A percentile compares a stretch with the other conserved stretches of the same genome.
phyloP scores from a whole-genome alignment of 1,284 basidiomycete genomes.

The Marasmius sp. region DNA sequence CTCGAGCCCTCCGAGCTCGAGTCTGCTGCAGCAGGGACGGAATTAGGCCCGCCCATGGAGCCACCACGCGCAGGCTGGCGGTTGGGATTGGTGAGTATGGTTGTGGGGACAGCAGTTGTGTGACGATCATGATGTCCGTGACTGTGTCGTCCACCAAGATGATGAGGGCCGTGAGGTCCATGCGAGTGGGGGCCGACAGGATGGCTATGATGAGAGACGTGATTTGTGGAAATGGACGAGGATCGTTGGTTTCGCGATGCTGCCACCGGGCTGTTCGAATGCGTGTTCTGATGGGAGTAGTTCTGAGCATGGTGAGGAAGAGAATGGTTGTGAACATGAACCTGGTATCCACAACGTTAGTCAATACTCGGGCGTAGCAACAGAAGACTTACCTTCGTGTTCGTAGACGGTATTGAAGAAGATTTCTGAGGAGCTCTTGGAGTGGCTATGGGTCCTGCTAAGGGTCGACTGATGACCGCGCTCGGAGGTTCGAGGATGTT shows the following conservation, averaged over 20 bases:
- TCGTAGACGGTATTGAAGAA: conserved; percentile 10
- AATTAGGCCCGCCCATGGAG: not conserved
- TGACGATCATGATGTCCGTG: conserved; percentile 16
- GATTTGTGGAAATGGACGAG: not conserved
- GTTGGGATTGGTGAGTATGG: conserved; percentile 28
- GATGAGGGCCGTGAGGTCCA: conserved; percentile 12
- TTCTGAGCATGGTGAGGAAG: not conserved
- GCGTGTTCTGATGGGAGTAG: not conserved
- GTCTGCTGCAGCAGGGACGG: conserved; percentile 7
- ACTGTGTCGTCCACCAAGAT: conserved; percentile 13
- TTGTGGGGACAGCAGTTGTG: conserved; percentile 2
- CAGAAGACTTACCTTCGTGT: not conserved
- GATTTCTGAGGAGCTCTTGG: conserved; percentile 26
- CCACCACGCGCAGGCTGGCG: conserved; percentile 25
- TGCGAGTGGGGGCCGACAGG: conserved; percentile 9
- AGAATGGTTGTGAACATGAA: not conserved
- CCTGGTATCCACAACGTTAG: not conserved
- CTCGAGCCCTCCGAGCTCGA: conserved; percentile 10
- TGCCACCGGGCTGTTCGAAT: not conserved
- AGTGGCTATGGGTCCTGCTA: conserved; percentile 24
- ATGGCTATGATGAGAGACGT: not conserved
- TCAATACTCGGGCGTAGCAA: not conserved
- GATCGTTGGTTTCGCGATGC: not conserved
- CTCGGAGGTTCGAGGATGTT: conserved; percentile 12
- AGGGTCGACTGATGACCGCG: conserved; percentile 25